Conservation (phyloP, 2,329 filamentous ascomycete genomes). For the Diplocarpon rosae region DNA sequence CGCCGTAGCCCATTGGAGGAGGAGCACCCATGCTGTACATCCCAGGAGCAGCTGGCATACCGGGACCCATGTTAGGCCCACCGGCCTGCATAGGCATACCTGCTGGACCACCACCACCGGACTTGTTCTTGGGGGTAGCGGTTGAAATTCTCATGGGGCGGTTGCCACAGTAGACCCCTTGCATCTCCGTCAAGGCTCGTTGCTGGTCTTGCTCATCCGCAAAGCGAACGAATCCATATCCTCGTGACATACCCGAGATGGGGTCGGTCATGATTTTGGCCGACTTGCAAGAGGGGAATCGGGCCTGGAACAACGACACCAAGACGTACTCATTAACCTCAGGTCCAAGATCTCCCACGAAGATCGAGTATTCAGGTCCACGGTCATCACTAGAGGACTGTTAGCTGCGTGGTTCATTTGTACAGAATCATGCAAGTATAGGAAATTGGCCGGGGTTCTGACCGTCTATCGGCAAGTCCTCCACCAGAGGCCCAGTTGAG, state of each 20-base stretch:
- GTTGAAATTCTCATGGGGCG: constrained; percentile 97
- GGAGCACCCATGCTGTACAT: constrained; percentile 56
- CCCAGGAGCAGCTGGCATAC: constrained; percentile 34
- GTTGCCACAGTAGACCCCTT: constrained; percentile 98
- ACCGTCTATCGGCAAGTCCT: constrained; percentile 88
- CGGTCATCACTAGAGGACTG: constrained; percentile 68
- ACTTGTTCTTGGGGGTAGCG: constrained; percentile 90
- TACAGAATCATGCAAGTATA: constrained; percentile 7
- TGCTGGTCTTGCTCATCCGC: constrained; percentile 93
- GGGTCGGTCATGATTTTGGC: constrained; percentile 99
- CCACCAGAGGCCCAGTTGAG: constrained; percentile 98
- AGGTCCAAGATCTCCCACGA: constrained; percentile 92
- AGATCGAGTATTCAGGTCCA: constrained; percentile 92
- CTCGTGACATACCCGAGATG: constrained; percentile 92
- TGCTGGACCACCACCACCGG: constrained; percentile 39
- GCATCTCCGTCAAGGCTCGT: constrained; percentile 93
- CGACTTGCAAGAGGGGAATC: constrained; percentile 95
- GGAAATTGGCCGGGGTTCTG: constrained; percentile 30
- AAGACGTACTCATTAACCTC: constrained; percentile 98
- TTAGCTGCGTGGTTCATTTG: constrained; percentile 9
- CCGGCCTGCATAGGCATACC: constrained; percentile 35
- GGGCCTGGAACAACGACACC: constrained; percentile 91
- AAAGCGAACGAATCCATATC: constrained; percentile 97
- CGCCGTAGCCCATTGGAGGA: constrained; percentile 49
- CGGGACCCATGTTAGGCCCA: constrained; percentile 35